Conservation (phyloP, 805 yeast genomes). For the Candida tallmaniae region DNA sequence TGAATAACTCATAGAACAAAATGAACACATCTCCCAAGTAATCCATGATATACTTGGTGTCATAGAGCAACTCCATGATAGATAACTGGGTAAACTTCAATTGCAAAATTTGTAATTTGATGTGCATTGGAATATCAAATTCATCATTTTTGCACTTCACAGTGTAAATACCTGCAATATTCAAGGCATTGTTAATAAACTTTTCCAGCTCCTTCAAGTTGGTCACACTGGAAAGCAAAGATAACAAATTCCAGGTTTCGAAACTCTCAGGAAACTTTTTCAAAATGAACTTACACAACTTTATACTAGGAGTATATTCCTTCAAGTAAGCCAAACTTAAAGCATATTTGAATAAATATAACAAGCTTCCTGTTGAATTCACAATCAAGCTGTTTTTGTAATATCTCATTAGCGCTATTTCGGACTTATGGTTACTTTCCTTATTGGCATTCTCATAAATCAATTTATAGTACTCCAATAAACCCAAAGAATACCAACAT, state of each 20-base stretch:
- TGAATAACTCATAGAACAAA: slow-evolving; percentile 50
- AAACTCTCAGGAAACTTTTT: slow-evolving; percentile 51
- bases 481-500: slow-evolving; percentile 37
- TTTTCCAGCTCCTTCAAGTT: slow-evolving; percentile 46
- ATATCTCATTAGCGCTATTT: slow-evolving; percentile 15
- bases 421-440: slow-evolving; percentile 15
- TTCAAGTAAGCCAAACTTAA: slow-evolving; percentile 43
- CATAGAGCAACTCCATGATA: slow-evolving; percentile 58
- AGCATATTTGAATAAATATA: slow-evolving; percentile 41
- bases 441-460: slow-evolving; percentile 21
- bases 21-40: slow-evolving; percentile 63
- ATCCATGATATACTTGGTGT: slow-evolving; percentile 54
- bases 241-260: slow-evolving; percentile 63
- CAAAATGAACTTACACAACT: slow-evolving; percentile 45
- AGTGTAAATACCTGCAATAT: slow-evolving; percentile 35
- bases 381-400: slow-evolving; percentile 34
- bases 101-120: slow-evolving; percentile 53
- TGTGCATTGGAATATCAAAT: slow-evolving; percentile 20
- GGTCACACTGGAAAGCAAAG: slow-evolving; percentile 48
- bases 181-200: slow-evolving; percentile 49
- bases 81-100: slow-evolving; percentile 73
- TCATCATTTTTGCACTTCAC: slow-evolving; percentile 22
- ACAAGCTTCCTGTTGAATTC: slow-evolving; percentile 29
- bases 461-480: slow-evolving; percentile 24
- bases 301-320: slow-evolving; percentile 39